Evolutionary conservation across 495 filamentous ascomycete species (phyloP), one percentile per base, ranked within the genome.

Genomic region (Pyronema domesticum): DNA sequence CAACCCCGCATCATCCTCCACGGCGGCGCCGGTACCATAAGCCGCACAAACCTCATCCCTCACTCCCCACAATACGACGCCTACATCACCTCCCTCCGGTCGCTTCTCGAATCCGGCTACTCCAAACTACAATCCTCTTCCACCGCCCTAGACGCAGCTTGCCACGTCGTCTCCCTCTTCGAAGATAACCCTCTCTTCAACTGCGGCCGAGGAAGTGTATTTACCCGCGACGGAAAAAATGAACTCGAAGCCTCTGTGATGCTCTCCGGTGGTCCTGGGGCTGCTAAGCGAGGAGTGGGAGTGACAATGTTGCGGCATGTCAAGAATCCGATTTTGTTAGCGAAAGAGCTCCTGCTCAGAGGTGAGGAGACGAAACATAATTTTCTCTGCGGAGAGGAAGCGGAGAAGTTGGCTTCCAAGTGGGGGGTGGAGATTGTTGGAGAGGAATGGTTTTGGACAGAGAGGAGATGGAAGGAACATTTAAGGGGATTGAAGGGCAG

Each of bases 231-330:
- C 48, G 88, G 87, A 7, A 78, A 77, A 53, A 88, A 85, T 67
- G 87, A 94, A 67, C 79, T 94, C 59, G 88, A 95, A 67, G 82
- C 88, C 33, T 83, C 79, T n/a, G 75, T 95, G 23, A 95, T 95
- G 89, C 83, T 91, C 0, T 80, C 81, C 3, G 70, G 72, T n/a
- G 81, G 80, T 0, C 39, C 11, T 1, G 39, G 39, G 1, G 67
- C 70, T 39, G 76, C 77, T 30, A 95, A 94, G 69, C 74, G 85
- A 19, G 85, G 80, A 14, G 82, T 81, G 0, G 85, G 82, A 9
- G 77, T 86, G 7, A 86, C 83, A 64, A 74, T 83, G 5, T 59
- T 95, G 15, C 73, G 73, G 19, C 75, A 72, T 18, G 81, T 89
- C 11, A 82, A 80, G 62, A 87, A 94, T 59, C 88, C 88, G 0